Evolutionary conservation across 225 moss, liverwort and hornwort species (phyloP), one percentile per base, ranked within the genome.

Genomic region (Sphagnum contortum): DNA sequence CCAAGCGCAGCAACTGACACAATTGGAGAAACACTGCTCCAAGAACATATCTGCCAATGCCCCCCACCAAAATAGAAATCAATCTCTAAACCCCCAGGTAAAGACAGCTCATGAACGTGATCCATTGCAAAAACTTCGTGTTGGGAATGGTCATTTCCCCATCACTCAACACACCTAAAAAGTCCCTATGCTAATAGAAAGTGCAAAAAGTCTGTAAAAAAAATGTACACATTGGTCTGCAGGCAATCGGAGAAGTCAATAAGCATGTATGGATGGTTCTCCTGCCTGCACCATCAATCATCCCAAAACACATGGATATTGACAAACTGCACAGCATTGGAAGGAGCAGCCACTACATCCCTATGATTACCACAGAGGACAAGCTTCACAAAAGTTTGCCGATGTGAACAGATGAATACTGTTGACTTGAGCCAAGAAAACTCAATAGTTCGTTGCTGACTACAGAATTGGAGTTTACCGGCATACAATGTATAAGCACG

Each of bases 401-500:
- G 1, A 29, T 29, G 29, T 29, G 29, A 29, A 29, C 29, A 29
- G 29, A 29, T 29, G 29, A 29, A 29, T 29, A 1, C 29, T 29
- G 29, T 29, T 29, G 29, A 29, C 29, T 29, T 29, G 29, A 29
- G 29, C 29, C 29, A 29, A 29, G 29, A 29, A 29, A 29, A 29
- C 29, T 29, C 29, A 29, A 29, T 29, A 29, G 29, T 29, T 29
- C 29, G 1, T 29, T 29, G 29, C 29, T 29, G 29, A 29, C 29
- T 29, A 29, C 29, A 29, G 29, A 29, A 0, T 29, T 29, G 29
- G 29, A 29, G 29, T 29, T 87, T 92, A 98, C 98, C 98, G 93
- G 98, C 98, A 99, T 84, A 99, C 98, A 84, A 99, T 99, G 82
- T 99, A 99, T 63, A 99, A 84, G 77, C 92, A 92, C 63, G 98